Base-by-base conservation (phyloP, 208 protist genomes). In the Trypanosoma scelopori region DNA sequence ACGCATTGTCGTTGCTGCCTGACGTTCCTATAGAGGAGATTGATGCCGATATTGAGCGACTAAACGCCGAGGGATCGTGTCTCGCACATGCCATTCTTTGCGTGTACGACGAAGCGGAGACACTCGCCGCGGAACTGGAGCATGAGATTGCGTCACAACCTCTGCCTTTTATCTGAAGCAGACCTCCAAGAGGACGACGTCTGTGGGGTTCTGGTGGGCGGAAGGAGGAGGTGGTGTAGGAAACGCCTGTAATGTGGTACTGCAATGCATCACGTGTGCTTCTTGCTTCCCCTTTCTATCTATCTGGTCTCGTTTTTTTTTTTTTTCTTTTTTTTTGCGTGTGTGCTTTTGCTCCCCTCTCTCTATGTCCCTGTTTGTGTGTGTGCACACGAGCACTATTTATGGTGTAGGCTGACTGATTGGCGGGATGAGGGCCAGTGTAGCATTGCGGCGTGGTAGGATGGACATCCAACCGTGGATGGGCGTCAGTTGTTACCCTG, bases 401-500 rank as follows among this genome's bases (percentile, higher is more conserved):
- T 43, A 15, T 16, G 18, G 43, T 22, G 43, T 22, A 47, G 3
- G 12, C n/a, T 48, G 25, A 5, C 27, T 49, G 32, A 5, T 25
- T 49, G 32, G 18, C 22, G 7, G 32, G 55, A 81, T 76, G 75
- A 47, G 78, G 62, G 18, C n/a, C 22, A 65, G 67, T 20, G 22
- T 55, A n/a, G n/a, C 79, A 48, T 66, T 78, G 32, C 64, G 60
- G 53, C 82, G 89, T 13, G 89, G 89, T 18, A 78, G 65, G 55
- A 81, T 83, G 71, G 79, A 82, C 0, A 48, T 84, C 6, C 75
- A 86, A 66, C 79, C 82, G 41, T 93, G 85, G 86, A 93, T 95
- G 85, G 89, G 86, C 28, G 69, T 82, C 15, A 74, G 75, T 49
- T 85, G 82, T 77, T 92, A 92, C 64, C 84, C 86, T 28, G 75